Evolutionary conservation across 2,329 filamentous ascomycete species (phyloP), one percentile per base, ranked within the genome.

Genomic region (Exophiala lecanii-corni): DNA sequence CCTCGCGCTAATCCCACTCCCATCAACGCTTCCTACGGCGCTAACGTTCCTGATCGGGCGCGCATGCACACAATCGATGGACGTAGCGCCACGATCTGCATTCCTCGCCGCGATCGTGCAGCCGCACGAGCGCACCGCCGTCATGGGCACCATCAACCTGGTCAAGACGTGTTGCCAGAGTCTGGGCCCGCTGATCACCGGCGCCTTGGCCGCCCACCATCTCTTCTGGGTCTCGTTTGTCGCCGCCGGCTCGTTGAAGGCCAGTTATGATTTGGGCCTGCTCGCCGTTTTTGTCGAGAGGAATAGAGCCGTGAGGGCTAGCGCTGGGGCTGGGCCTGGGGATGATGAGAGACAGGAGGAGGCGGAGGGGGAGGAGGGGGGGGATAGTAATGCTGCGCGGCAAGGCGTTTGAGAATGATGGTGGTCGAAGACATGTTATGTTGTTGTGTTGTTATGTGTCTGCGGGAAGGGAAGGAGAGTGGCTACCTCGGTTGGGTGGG

Each of bases 91-190:
- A 0, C 70, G 81, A 2, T 68, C 79, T 0, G 79, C 81, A 0
- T 77, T 85, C 43, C 81, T 85, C 30, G 79, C 80, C 0, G 79
- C 79, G 0, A 76, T 82, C 1, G 79, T 84, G 2, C 74, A 71
- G 48, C 75, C 79, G 0, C 73, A 77, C 42, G 81, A 85, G 62
- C 69, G 81, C 2, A 85, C 81, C 0, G 81, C 79, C 0, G 79
- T 81, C 9, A 81, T 84, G 78, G 81, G 81, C 7, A 79, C 84
- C 47, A 82, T 79, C 0, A 71, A 68, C 34, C 76, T 78, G 53
- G 50, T 82, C 20, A 69, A 79, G 7, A 84, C 79, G 0, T 56
- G 82, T 5, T 75, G 78, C 0, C 72, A 76, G 49, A 78, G 68
- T 41, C 57, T 68, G 0, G 70, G 78, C 0, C 78, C 78, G 0